Conservation (phyloP, 192 early-diverging fungal genomes). For the Umbelopsis vinacea region DNA sequence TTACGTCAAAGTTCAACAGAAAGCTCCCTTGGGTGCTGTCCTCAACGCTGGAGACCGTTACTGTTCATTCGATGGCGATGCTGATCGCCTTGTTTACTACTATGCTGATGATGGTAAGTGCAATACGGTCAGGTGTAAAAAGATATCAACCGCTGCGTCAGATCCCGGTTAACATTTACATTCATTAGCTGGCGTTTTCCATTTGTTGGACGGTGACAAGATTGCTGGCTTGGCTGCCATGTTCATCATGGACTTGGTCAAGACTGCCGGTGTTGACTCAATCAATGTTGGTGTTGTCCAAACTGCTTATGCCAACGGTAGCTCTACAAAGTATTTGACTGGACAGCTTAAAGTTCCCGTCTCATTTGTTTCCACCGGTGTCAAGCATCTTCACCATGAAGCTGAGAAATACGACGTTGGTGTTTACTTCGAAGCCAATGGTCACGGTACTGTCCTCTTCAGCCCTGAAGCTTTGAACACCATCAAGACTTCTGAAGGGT, state of each 20-base stretch:
- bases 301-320: constrained; percentile 99
- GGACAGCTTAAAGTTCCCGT: constrained; percentile 89
- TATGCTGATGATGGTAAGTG: constrained; percentile 73
- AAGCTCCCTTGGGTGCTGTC: constrained; percentile 69
- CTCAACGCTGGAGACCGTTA: constrained; percentile 73
- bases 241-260: constrained; percentile 91
- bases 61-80: constrained; percentile 96
- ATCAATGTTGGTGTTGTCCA: constrained; percentile 96
- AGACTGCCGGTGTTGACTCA: constrained; percentile 73
- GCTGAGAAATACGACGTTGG: constrained; percentile 97
- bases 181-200: constrained; percentile 70
- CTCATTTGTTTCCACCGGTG: constrained; percentile 94
- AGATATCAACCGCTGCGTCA: background rate
- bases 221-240: constrained; percentile 94
- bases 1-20: constrained; percentile 93
- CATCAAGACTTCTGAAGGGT: constrained; percentile 71
- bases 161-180: background rate
- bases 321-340: constrained; percentile 90
- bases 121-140: background rate
- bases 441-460: constrained; percentile 98
- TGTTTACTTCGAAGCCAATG: constrained; percentile 99
- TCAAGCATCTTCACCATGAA: constrained; percentile 99
- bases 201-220: constrained; percentile 97
- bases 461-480: constrained; percentile 77
- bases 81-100: constrained; percentile 98